phyloP scores from a whole-genome alignment of 306 rosid species.

The Ormosia semicastrata region DNA sequence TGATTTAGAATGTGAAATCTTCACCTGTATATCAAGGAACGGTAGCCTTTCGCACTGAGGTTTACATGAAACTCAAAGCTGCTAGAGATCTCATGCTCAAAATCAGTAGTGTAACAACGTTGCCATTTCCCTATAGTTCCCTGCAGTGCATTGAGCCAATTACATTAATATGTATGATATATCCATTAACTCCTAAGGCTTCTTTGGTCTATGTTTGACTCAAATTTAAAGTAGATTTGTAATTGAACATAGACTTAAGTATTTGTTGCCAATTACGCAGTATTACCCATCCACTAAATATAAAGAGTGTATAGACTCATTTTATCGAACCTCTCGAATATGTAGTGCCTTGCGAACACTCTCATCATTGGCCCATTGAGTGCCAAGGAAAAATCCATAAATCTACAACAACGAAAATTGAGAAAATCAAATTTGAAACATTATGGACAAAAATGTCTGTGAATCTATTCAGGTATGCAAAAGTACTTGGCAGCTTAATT shows the following conservation, averaged over 20 bases:
- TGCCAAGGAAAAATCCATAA: constrained; percentile 10
- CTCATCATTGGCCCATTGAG: constrained; percentile 28
- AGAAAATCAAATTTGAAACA: not conserved
- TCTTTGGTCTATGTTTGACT: not conserved
- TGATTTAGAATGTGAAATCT: not conserved
- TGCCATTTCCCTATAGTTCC: constrained; percentile 27
- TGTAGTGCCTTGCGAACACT: constrained; percentile 32
- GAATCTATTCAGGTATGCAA: not conserved
- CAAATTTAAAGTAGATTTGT: not conserved
- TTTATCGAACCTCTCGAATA: constrained; percentile 32
- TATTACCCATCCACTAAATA: not conserved
- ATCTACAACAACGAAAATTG: constrained; percentile 15
- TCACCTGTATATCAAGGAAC: constrained; percentile 52
- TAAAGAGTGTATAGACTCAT: not conserved
- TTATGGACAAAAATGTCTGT: not conserved
- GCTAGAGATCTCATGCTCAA: not conserved
- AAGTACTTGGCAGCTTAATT: constrained; percentile 42
- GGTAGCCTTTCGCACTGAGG: constrained; percentile 40
- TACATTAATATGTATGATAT: not conserved
- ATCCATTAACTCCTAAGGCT: not conserved
- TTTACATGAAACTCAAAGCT: constrained; percentile 40
- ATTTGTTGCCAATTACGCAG: not conserved
- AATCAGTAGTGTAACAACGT: not conserved
- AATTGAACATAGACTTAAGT: not conserved
- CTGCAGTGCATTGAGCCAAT: not conserved